Percentiles rank a stretch among this genome's conserved stretches.
Conservation (phyloP, 805 yeast genomes). For the Ogataea methylovora region DNA sequence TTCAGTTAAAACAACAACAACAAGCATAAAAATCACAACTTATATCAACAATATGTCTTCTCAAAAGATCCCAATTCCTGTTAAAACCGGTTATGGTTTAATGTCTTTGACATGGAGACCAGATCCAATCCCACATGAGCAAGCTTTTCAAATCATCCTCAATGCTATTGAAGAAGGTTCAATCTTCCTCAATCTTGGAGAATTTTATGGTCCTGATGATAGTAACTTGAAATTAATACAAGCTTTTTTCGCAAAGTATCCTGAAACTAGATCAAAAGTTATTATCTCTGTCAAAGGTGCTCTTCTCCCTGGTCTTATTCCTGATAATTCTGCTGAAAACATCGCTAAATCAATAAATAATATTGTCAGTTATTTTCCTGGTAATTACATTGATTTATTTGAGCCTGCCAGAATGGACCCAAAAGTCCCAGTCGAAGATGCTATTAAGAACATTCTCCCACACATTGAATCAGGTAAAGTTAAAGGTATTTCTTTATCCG, state of each 20-base stretch:
- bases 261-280: slow-evolving; percentile 49
- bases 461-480: slow-evolving; percentile 57
- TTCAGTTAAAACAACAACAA: too few relatives aligned
- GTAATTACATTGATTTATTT: slow-evolving; percentile 42
- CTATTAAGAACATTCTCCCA: slow-evolving; percentile 48
- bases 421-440: slow-evolving; percentile 48
- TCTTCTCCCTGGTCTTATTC: slow-evolving; percentile 26
- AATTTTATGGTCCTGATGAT: slow-evolving; percentile 55
- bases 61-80: slow-evolving; percentile 13
- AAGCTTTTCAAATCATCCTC: slow-evolving; percentile 47
- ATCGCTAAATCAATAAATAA: slow-evolving; percentile 42
- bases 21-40: too few relatives aligned
- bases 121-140: slow-evolving; percentile 43
- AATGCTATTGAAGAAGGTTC: slow-evolving; percentile 42
- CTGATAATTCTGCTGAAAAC: slow-evolving; percentile 43
- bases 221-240: slow-evolving; percentile 50
- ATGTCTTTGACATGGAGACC: slow-evolving; percentile 77
- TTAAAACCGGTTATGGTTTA: slow-evolving; percentile 60
- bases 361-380: slow-evolving; percentile 31
- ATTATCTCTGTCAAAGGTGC: slow-evolving; percentile 68
- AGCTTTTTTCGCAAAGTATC: slow-evolving; percentile 49
- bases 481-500: slow-evolving; percentile 69
- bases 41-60: not conserved
- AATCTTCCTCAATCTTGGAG: slow-evolving; percentile 64
- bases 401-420: slow-evolving; percentile 69